phyloP scores from a whole-genome alignment of 1,284 basidiomycete genomes.

The Papiliotrema laurentii region DNA sequence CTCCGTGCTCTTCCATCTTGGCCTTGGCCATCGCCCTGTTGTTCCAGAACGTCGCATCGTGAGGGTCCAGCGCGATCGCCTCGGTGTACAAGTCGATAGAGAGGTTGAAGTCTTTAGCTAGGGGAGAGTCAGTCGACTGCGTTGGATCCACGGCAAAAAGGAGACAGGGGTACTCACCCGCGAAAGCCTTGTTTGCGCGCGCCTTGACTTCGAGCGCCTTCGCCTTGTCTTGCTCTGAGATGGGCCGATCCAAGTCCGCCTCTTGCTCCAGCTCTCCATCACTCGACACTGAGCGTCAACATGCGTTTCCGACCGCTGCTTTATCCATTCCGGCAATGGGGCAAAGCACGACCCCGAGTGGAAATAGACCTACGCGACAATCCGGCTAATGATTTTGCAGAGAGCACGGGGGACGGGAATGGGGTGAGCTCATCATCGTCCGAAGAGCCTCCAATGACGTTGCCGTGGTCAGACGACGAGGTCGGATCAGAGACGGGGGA shows the following conservation, averaged over 20 bases:
- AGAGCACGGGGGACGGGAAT: conserved; percentile 6
- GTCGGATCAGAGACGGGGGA: no score
- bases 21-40: conserved; percentile 51
- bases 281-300: conserved; percentile 31
- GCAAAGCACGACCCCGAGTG: neutral
- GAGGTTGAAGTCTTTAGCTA: conserved; percentile 58
- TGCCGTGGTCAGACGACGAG: no score
- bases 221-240: conserved; percentile 65
- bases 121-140: conserved; percentile 4
- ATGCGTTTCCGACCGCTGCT: no score
- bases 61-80: conserved; percentile 73
- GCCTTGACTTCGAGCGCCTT: conserved; percentile 68
- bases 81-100: conserved; percentile 70
- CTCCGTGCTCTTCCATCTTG: conserved; percentile 52
- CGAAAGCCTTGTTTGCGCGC: conserved; percentile 81
- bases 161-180: conserved; percentile 51
- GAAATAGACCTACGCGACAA: conserved; percentile 2
- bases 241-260: conserved; percentile 39
- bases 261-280: conserved; percentile 44
- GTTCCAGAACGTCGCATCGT: conserved; percentile 47
- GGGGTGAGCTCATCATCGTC: conserved; percentile 8
- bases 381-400: conserved; percentile 5
- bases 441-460: no score
- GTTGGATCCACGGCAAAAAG: neutral
- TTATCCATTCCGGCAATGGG: neutral